Evolutionary conservation across 352 stramenopile species (phyloP).

Genomic region (Phytophthora rubi): DNA sequence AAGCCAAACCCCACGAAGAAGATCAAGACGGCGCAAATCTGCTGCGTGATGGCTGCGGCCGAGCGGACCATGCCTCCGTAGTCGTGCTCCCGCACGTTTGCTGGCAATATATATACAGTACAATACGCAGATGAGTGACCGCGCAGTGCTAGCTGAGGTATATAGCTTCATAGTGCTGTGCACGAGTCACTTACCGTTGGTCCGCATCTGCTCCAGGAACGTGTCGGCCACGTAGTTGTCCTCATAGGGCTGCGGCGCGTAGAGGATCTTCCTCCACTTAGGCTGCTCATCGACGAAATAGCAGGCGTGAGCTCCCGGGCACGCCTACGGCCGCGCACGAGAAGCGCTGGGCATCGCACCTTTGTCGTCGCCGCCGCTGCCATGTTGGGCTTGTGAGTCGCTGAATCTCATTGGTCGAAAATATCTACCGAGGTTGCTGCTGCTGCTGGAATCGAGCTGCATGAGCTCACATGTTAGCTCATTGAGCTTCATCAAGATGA

Average conservation of each 20-base stretch:
- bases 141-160: background rate
- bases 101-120: constrained; percentile 30
- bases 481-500: background rate
- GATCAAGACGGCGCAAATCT: constrained; percentile 89
- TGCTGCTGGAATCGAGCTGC: background rate
- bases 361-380: constrained; percentile 17
- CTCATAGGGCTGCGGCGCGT: constrained; percentile 86
- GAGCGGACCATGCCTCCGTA: constrained; percentile 88
- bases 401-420: constrained; percentile 25
- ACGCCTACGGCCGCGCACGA: background rate
- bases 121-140: background rate
- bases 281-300: constrained; percentile 17
- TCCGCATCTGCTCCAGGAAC: constrained; percentile 92
- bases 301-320: background rate
- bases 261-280: constrained; percentile 90
- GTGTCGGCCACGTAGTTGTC: constrained; percentile 92
- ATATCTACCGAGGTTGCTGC: background rate
- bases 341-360: constrained; percentile 13
- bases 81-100: constrained; percentile 83
- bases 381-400: background rate
- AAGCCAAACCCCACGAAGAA: constrained; percentile 72
- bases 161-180: background rate
- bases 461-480: background rate
- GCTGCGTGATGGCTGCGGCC: constrained; percentile 86
- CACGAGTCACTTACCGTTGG: constrained; percentile 66